Conservation (phyloP, 2,329 filamentous ascomycete genomes). For the Fusarium sp. region DNA sequence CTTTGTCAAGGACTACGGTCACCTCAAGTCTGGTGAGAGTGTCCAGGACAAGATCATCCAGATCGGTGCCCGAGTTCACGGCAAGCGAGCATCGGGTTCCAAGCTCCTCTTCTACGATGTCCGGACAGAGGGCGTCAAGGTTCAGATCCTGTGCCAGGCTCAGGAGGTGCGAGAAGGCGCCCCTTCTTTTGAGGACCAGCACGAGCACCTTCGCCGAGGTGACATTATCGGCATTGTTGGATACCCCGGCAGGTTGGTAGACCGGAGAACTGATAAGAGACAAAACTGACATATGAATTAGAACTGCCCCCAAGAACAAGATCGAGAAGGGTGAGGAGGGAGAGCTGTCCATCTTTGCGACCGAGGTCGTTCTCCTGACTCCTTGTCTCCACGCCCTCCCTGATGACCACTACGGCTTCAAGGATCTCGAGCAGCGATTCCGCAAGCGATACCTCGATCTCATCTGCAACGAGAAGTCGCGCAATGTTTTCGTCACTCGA, state of each 20-base stretch:
- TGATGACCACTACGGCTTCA: slow-evolving; percentile 92
- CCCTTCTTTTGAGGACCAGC: slow-evolving; percentile 83
- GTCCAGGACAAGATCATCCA: slow-evolving; percentile 80
- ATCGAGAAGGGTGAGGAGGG: slow-evolving; percentile 77
- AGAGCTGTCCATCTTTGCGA: slow-evolving; percentile 93
- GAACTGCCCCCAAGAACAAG: slow-evolving; percentile 92
- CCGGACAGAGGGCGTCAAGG: slow-evolving; percentile 66
- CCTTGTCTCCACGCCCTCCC: slow-evolving; percentile 85
- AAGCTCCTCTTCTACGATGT: slow-evolving; percentile 93
- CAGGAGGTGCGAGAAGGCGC: slow-evolving; percentile 78
- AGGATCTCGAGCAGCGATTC: slow-evolving; percentile 93
- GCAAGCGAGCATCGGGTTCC: slow-evolving; percentile 82
- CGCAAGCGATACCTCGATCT: slow-evolving; percentile 94
- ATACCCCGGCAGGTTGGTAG: slow-evolving; percentile 44
- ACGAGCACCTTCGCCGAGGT: slow-evolving; percentile 88
- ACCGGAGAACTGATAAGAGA: background rate
- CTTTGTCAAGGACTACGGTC: slow-evolving; percentile 81
- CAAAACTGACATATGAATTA: slow-evolving; percentile 47
- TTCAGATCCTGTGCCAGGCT: slow-evolving; percentile 93
- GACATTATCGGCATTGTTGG: slow-evolving; percentile 80
- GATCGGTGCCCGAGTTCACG: slow-evolving; percentile 89
- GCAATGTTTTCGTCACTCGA: slow-evolving; percentile 85
- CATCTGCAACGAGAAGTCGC: slow-evolving; percentile 92
- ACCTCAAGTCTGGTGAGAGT: slow-evolving; percentile 89
- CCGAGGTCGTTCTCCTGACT: slow-evolving; percentile 84